Evolutionary conservation across 148 eudicot species (phyloP).

Genomic region (Amaranthus palmeri): DNA sequence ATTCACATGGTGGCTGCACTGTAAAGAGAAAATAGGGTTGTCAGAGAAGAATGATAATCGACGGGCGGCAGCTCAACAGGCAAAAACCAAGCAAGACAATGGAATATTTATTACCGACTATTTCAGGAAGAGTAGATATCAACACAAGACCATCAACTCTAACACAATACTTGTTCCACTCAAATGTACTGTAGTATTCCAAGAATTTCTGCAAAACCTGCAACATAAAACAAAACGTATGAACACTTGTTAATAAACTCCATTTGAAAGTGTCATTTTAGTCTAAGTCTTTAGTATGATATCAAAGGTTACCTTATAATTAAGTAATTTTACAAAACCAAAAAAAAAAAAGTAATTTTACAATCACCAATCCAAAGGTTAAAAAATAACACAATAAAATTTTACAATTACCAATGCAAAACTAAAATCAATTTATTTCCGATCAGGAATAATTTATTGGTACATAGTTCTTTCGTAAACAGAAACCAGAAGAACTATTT

Average conservation of each 20-base stretch:
- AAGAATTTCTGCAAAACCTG: conserved; percentile 50
- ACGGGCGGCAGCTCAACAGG: conserved; percentile 1
- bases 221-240: background rate
- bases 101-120: conserved; percentile 31
- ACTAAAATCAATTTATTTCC: too few relatives aligned
- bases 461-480: too few relatives aligned
- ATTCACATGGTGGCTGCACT: conserved; percentile 29
- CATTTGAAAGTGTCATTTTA: too few relatives aligned
- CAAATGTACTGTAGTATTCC: conserved; percentile 45
- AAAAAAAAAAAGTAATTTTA: too few relatives aligned
- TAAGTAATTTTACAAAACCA: too few relatives aligned
- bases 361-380: too few relatives aligned
- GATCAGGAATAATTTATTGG: too few relatives aligned
- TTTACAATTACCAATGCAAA: too few relatives aligned
- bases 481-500: background rate
- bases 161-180: conserved; percentile 42
- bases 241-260: background rate
- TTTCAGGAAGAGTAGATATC: conserved; percentile 35
- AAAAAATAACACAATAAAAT: too few relatives aligned
- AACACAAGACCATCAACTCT: conserved; percentile 36
- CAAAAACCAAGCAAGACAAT: background rate
- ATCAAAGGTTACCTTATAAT: too few relatives aligned
- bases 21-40: conserved; percentile 10
- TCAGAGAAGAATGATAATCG: background rate
- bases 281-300: too few relatives aligned